Conservation (phyloP, 345 rosid genomes). For the Euphorbia pulcherrima region DNA sequence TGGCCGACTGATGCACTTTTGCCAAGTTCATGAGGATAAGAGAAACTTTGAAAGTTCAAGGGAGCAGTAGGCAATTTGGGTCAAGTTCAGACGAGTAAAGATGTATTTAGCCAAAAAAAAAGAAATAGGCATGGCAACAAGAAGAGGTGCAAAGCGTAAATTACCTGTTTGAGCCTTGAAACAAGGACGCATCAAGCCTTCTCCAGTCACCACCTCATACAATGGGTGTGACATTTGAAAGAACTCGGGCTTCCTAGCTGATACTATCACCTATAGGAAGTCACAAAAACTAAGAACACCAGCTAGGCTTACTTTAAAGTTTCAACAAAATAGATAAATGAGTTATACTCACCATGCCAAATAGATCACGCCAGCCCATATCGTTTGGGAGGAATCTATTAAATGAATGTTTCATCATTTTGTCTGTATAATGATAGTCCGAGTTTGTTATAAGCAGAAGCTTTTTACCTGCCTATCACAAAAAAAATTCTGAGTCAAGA, state of each 20-base stretch:
- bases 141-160: slow-evolving; percentile 15
- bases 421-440: slow-evolving; percentile 88
- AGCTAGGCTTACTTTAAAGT: slow-evolving; percentile 13
- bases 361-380: slow-evolving; percentile 92
- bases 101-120: too few relatives aligned
- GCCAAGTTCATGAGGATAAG: too few relatives aligned
- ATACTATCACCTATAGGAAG: slow-evolving; percentile 70
- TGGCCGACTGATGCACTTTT: too few relatives aligned
- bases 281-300: not conserved
- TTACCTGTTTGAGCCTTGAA: slow-evolving; percentile 83
- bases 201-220: slow-evolving; percentile 92
- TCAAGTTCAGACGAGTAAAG: too few relatives aligned
- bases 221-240: slow-evolving; percentile 95
- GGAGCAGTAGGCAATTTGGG: too few relatives aligned
- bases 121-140: slow-evolving; percentile 5
- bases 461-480: slow-evolving; percentile 85
- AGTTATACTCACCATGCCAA: slow-evolving; percentile 59
- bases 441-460: slow-evolving; percentile 95
- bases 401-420: slow-evolving; percentile 96
- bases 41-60: too few relatives aligned
- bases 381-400: slow-evolving; percentile 84
- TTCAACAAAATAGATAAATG: slow-evolving; percentile 7
- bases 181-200: slow-evolving; percentile 95
- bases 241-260: slow-evolving; percentile 97
- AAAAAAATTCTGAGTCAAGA: slow-evolving; percentile 12